Evolutionary conservation across 306 rosid species (phyloP), one percentile per base, ranked within the genome.

Genomic region (Rosa multiflora): DNA sequence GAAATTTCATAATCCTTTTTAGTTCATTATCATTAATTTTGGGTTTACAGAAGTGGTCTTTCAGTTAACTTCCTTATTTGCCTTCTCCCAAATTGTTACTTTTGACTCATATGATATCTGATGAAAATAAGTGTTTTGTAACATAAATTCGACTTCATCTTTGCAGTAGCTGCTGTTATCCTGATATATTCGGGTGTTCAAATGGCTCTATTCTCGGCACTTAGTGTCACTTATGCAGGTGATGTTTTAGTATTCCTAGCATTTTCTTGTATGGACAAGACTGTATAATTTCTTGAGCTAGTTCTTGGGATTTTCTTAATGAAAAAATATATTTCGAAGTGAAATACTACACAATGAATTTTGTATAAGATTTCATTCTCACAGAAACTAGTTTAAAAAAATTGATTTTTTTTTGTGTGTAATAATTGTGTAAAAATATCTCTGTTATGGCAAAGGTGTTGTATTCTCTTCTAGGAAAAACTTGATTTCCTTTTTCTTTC

Each of bases 161-260:
- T 81, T 89, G 94, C 94, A 95, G 99, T 79, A 17, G 83, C 94
- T 23, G 94, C 87, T 18, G 85, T 91, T 64, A 86, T 91, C 82
- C 83, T 95, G 81, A 77, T 92, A 23, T 85, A 53, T 79, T 91
- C 89, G 56, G 88, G 91, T 72, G 94, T 92, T 86, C 99, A 92
- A 82, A 86, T 87, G 92, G 97, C 98, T 78, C 88, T 95, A 74
- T 88, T 92, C 82, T 95, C 85, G 73, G 96, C 98, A 35, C 71
- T 95, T 63, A 67, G 84, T 56, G 78, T 92, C 80, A 87, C 93
- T 81, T 95, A 95, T 84, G 81, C 90, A 64, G 90, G 99, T 92
- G 74, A 85, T 46, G 76, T 35, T 73, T 32, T 66, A 23, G 52
- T 49, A 40, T 32, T 8, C 68, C 20, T 39, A 49, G 20, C 39